Evolutionary conservation across 2,329 filamentous ascomycete genomes (phyloP).

Genomic region (Verticillium nonalfalfae): DNA sequence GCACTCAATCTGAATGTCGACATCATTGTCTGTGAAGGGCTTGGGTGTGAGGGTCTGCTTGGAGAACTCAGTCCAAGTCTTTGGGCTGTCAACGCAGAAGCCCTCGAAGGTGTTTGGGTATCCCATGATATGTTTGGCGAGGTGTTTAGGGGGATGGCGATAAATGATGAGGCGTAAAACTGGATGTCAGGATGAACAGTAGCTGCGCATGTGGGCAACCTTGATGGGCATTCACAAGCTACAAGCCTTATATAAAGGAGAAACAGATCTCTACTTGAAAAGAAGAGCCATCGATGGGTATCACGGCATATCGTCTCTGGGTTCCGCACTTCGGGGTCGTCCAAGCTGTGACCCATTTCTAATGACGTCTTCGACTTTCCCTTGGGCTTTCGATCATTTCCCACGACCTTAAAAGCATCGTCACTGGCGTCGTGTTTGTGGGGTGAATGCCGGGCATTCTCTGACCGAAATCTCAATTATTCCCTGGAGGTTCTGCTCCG

Average conservation of each 20-base stretch:
- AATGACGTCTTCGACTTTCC: too few relatives aligned
- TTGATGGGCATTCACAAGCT: neutral
- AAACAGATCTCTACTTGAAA: neutral
- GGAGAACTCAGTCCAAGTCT: conserved; percentile 33
- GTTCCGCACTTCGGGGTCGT: too few relatives aligned
- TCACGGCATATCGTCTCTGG: too few relatives aligned
- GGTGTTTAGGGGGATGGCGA: neutral
- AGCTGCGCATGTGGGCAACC: neutral
- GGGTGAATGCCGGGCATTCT: neutral
- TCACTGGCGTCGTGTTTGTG: neutral
- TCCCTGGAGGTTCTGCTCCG: neutral
- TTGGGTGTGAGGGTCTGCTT: conserved; percentile 29
- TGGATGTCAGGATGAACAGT: neutral
- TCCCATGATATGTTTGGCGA: conserved; percentile 23
- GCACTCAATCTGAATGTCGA: conserved; percentile 64
- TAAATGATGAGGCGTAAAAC: neutral
- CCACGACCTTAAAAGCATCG: neutral
- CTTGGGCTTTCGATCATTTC: too few relatives aligned
- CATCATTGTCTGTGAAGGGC: conserved; percentile 24
- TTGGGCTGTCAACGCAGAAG: conserved; percentile 34
- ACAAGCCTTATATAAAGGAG: neutral
- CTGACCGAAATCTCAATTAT: neutral
- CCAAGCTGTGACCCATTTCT: too few relatives aligned
- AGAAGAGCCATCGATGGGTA: too few relatives aligned
- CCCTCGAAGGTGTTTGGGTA: conserved; percentile 37